phyloP scores from a whole-genome alignment of 805 yeast species.

The Sugiyamaella boreocaroliniensis region DNA sequence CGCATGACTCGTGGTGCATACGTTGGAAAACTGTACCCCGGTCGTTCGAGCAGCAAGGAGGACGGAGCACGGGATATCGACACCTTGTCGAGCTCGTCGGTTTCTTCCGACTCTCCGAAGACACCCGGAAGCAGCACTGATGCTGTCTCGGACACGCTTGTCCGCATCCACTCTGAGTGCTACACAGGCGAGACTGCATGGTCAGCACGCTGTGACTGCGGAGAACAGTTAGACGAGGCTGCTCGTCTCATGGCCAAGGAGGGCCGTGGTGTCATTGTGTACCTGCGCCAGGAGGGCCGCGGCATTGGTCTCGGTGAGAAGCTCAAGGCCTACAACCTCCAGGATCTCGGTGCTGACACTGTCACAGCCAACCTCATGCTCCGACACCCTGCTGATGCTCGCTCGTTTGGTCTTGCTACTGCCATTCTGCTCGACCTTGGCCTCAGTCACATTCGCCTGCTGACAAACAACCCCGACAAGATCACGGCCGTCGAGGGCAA shows the following conservation, averaged over 20 bases:
- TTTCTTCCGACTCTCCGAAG: background rate
- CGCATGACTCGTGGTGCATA: constrained; percentile 99
- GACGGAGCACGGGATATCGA: constrained; percentile 15
- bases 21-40: constrained; percentile 83
- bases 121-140: background rate
- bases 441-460: constrained; percentile 57
- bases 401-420: constrained; percentile 89
- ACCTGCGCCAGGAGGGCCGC: constrained; percentile 94
- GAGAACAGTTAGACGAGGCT: constrained; percentile 98
- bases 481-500: constrained; percentile 91
- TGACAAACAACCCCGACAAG: constrained; percentile 96
- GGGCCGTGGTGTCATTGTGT: constrained; percentile 92
- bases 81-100: background rate
- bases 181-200: constrained; percentile 99
- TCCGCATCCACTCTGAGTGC: constrained; percentile 93
- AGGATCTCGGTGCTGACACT: constrained; percentile 97
- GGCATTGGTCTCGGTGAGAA: constrained; percentile 99
- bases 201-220: constrained; percentile 99
- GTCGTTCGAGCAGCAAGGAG: constrained; percentile 50
- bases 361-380: constrained; percentile 90
- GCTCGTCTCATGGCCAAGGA: constrained; percentile 82
- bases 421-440: constrained; percentile 85
- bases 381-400: constrained; percentile 97
- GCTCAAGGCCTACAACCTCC: constrained; percentile 91
- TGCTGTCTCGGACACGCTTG: constrained; percentile 39